Percentiles rank a stretch among this genome's conserved stretches.
Conservation (phyloP, 192 early-diverging fungal species). For the Linnemannia elongata region DNA sequence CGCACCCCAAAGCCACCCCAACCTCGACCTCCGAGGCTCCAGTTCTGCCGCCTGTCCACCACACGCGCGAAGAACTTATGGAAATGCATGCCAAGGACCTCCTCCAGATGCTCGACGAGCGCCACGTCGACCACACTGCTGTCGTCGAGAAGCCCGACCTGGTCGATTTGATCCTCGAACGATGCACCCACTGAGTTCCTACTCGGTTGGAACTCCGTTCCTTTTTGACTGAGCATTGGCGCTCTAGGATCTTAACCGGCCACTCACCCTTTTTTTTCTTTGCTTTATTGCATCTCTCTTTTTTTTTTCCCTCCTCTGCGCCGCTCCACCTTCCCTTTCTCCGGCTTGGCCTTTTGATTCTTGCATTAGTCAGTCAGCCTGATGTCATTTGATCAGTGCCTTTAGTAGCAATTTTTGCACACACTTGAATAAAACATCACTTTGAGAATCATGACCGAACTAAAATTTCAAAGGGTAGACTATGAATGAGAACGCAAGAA, state of each 20-base stretch:
- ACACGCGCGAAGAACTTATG: constrained; percentile 16
- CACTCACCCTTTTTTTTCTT: background rate
- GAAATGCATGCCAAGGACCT: constrained; percentile 8
- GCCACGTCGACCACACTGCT: constrained; percentile 12
- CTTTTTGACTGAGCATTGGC: background rate
- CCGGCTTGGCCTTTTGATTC: background rate
- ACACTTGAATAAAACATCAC: background rate
- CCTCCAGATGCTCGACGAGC: constrained; percentile 10
- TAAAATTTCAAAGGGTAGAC: background rate
- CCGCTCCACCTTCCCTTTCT: background rate
- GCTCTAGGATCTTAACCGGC: no score
- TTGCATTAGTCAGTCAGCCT: background rate
- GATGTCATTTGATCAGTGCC: background rate
- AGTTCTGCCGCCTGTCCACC: background rate
- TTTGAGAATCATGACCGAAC: background rate
- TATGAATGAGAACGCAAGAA: background rate
- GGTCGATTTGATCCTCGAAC: constrained; percentile 1
- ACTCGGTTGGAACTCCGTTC: background rate
- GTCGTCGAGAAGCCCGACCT: constrained; percentile 16
- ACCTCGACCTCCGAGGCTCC: background rate
- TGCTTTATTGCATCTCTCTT: background rate
- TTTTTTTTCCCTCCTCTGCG: background rate
- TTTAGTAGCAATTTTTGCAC: background rate
- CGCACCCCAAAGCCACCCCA: background rate
- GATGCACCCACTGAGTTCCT: background rate